A percentile compares a stretch with the other conserved stretches of the same genome.
Evolutionary conservation across 1,139 yeast genomes (phyloP).

Genomic region (Saccharomycopsis crataegensis): DNA sequence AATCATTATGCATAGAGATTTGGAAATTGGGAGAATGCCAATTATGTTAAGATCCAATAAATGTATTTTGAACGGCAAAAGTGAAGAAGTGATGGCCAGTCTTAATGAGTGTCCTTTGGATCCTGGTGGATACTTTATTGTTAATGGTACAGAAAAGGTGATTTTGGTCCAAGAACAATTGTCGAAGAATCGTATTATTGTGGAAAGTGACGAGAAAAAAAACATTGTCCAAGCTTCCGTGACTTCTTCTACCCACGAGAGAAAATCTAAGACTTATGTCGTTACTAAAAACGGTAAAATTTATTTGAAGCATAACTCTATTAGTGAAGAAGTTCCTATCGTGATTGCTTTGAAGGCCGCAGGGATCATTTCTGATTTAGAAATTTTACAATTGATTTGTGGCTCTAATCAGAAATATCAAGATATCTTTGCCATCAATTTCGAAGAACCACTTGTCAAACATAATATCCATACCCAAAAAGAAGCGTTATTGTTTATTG

Average conservation of each 20-base stretch:
- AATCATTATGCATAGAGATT: constrained; percentile 80
- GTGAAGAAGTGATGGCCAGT: constrained; percentile 78
- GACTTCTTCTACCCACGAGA: constrained; percentile 94
- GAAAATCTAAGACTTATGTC: constrained; percentile 94
- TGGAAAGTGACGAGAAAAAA: constrained; percentile 93
- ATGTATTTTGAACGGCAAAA: constrained; percentile 75
- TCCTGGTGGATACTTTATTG: constrained; percentile 98
- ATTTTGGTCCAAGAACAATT: constrained; percentile 95
- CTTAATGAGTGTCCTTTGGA: constrained; percentile 94
- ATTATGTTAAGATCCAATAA: constrained; percentile 91
- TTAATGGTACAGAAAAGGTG: constrained; percentile 96
- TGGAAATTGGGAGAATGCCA: constrained; percentile 97
- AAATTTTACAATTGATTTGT: constrained; percentile 88
- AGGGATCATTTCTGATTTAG: constrained; percentile 87
- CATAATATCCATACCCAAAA: constrained; percentile 84
- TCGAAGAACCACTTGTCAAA: constrained; percentile 80
- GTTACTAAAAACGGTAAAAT: constrained; percentile 86
- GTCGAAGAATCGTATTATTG: constrained; percentile 94
- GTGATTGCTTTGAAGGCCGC: constrained; percentile 92
- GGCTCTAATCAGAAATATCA: constrained; percentile 85
- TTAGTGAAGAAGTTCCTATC: constrained; percentile 92
- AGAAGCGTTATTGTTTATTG: constrained; percentile 88
- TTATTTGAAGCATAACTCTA: constrained; percentile 88
- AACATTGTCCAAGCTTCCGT: constrained; percentile 95
- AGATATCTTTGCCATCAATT: constrained; percentile 84